Conservation (phyloP, 371 early-diverging fungal genomes). For the Mortierella sp. region DNA sequence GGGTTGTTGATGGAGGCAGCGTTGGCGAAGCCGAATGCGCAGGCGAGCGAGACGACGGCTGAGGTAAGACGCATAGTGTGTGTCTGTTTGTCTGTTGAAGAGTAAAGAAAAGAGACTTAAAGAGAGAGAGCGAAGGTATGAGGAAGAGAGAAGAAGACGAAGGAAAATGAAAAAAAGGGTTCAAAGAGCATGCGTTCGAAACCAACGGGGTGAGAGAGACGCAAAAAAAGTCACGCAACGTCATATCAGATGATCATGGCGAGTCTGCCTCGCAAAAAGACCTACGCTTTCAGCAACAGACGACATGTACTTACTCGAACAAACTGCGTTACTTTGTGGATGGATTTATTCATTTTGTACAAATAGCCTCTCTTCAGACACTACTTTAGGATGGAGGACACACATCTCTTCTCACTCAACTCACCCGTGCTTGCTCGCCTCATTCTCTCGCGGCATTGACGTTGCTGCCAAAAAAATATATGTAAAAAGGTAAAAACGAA, state of each 20-base stretch:
- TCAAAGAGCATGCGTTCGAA: not conserved
- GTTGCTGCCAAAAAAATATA: not conserved
- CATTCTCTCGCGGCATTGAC: not conserved
- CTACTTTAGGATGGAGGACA: not conserved
- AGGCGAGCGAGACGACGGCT: constrained; percentile 39
- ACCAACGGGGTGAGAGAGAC: not conserved
- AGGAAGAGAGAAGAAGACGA: not conserved
- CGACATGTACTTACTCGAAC: too few relatives aligned
- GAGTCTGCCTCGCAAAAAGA: too few relatives aligned
- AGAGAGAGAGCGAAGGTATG: not conserved
- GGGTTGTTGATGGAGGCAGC: constrained; percentile 25
- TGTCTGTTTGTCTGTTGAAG: not conserved
- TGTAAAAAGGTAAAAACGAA: too few relatives aligned
- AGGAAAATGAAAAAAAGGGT: not conserved
- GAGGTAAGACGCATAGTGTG: constrained; percentile 43
- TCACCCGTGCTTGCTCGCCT: not conserved
- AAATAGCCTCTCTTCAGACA: not conserved
- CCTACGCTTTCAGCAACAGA: too few relatives aligned
- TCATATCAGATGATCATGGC: constrained; percentile 9
- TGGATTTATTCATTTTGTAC: constrained; percentile 1
- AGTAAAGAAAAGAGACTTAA: not conserved
- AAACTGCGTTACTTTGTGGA: too few relatives aligned
- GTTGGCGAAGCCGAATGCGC: constrained; percentile 29
- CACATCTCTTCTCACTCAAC: not conserved
- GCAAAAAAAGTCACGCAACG: not conserved